Conservation (phyloP, 2,329 filamentous ascomycete genomes). For the Calonectria pseudoreteaudii region DNA sequence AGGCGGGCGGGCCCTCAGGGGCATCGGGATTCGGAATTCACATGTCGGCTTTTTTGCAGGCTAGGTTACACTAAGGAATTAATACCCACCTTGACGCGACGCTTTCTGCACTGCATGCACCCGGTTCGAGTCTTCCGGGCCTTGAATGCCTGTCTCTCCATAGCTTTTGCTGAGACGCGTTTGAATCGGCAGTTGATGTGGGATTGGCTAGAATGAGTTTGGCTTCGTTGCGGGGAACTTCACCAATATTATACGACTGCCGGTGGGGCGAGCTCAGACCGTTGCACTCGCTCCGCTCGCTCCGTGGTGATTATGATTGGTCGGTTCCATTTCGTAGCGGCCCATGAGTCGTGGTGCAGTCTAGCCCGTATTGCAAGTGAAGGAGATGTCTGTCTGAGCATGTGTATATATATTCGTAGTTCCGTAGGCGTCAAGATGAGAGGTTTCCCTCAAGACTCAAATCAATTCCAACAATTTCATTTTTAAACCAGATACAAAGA, state of each 20-base stretch:
- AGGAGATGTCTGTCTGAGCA: background rate
- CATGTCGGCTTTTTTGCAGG: background rate
- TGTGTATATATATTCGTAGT: background rate
- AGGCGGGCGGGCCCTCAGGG: background rate
- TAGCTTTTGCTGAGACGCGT: background rate
- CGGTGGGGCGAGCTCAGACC: background rate
- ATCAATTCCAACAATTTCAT: background rate
- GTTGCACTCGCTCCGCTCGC: background rate
- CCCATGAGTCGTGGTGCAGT: background rate
- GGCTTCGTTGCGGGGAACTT: background rate
- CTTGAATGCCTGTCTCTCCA: background rate
- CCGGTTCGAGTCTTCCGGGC: background rate
- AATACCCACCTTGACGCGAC: background rate
- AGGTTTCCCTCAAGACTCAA: background rate
- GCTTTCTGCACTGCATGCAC: background rate
- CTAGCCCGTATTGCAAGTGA: background rate
- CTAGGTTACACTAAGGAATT: background rate
- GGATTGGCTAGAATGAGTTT: background rate
- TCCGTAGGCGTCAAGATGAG: background rate
- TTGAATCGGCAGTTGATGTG: background rate
- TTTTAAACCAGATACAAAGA: background rate
- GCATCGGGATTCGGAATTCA: background rate
- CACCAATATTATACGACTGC: background rate
- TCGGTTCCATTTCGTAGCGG: background rate
- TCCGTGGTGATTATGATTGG: background rate